Evolutionary conservation across 352 stramenopile genomes (phyloP), one percentile per base, ranked within the genome.

Genomic region (Phytopythium vexans): DNA sequence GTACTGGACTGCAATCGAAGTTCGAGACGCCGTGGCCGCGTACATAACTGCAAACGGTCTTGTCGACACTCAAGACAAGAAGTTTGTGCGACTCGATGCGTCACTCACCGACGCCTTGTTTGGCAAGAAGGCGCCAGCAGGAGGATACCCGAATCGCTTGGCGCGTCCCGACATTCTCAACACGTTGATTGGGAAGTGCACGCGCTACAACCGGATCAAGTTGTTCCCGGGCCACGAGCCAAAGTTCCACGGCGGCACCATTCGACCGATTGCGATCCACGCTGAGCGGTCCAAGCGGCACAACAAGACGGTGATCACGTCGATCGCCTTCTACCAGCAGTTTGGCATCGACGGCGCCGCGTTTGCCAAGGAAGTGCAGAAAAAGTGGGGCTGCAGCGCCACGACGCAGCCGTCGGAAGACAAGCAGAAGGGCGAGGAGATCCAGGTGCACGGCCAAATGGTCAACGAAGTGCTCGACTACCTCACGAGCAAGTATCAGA

Each of bases 361-460:
- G 6, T 91, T 93, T 58, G 76, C 68, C n/a, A 89, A 88, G 52
- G 85, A 95, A 11, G 79, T 60, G 3, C 81, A 91, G 46, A 92
- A 91, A 56, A 92, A 86, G 42, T 95, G 82, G 82, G 85, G 82
- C 12, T 93, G 77, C 54, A 88, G 77, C 48, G 84, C 82, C 21
- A 62, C 77, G 21, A 54, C 75, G 37, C 73, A 82, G 41, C 3
- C 60, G 11, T 77, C 68, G 0, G 61, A 77, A 15, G 79, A 89
- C 48, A 91, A 92, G 61, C 71, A 67, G 39, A 80, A 77, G 27
- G 68, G 68, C 1, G 72, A 92, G 31, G 81, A 95, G 60, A 82
- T 95, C 54, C 73, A 83, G 41, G 61, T 95, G 14, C 82, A 92
- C 58, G 85, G 85, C 10, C 81, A 95, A 39, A 83, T 93, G 68